phyloP scores from a whole-genome alignment of 176 grass and related monocot species.

The Rhynchospora pubera region DNA sequence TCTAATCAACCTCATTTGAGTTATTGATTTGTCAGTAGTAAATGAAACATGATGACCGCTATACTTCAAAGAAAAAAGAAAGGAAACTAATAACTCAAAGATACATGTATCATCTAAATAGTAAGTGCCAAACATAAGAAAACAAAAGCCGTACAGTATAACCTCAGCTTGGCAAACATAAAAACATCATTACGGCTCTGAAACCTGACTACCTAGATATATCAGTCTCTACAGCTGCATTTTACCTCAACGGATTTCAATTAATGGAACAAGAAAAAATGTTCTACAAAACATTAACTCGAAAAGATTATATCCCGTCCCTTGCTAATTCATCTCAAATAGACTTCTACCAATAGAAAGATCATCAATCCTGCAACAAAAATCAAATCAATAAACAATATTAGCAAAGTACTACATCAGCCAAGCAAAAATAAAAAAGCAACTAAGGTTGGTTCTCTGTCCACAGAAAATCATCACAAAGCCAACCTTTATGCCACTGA shows the following conservation, averaged over 20 bases:
- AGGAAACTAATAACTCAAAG: not conserved
- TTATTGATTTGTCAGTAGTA: no score
- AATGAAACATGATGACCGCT: not conserved
- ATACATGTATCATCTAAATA: not conserved
- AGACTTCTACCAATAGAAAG: not conserved
- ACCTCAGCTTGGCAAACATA: not conserved
- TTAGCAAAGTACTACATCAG: not conserved
- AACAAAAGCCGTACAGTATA: not conserved
- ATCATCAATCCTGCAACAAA: slow-evolving; percentile 12
- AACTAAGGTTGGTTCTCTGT: not conserved
- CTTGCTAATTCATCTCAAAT: not conserved
- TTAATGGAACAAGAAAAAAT: not conserved
- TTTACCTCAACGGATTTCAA: not conserved
- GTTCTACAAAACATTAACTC: not conserved
- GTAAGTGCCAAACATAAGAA: not conserved
- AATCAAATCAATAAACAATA: not conserved
- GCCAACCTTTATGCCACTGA: not conserved
- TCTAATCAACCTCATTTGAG: no score
- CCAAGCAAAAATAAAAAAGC: not conserved
- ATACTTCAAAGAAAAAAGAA: not conserved
- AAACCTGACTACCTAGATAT: not conserved
- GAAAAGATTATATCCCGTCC: not conserved
- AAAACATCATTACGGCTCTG: not conserved
- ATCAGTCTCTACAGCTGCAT: not conserved
- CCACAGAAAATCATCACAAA: not conserved